Evolutionary conservation across 441 rosid species (phyloP).

Genomic region (Erodium moschatum): DNA sequence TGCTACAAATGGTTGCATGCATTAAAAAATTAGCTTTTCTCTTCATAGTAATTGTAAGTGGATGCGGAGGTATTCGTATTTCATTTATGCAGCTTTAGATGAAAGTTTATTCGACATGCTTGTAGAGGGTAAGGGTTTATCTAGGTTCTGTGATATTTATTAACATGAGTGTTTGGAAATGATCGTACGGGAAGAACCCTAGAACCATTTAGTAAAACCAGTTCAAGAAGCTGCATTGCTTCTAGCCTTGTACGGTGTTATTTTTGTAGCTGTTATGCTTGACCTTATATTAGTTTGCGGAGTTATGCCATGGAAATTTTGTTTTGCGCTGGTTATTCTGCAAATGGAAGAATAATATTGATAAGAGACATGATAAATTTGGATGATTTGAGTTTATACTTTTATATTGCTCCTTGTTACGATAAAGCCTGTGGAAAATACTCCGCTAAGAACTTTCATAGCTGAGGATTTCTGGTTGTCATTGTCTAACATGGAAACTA

Average conservation of each 20-base stretch:
- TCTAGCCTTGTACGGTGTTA: neutral
- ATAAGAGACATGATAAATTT: neutral
- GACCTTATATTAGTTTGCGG: neutral
- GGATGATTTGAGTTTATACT: neutral
- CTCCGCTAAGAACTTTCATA: neutral
- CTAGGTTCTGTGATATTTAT: neutral
- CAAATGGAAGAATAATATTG: neutral
- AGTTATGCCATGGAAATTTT: neutral
- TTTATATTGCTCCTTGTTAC: too few species aligned
- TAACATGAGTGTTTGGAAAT: neutral
- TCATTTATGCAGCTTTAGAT: neutral
- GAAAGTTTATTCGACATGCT: neutral
- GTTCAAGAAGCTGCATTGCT: neutral
- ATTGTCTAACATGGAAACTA: conserved; percentile 7
- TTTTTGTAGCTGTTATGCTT: neutral
- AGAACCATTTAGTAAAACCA: neutral
- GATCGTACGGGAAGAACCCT: neutral
- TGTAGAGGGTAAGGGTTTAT: neutral
- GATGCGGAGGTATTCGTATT: neutral
- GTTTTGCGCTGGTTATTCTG: neutral
- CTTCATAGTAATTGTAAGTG: neutral
- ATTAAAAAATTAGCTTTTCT: neutral
- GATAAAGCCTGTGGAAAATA: too few species aligned
- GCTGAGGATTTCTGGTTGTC: conserved; percentile 15
- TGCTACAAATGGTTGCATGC: neutral